Evolutionary conservation across 768 basidiomycete genomes (phyloP).

Genomic region (Tephrocybe sp.): DNA sequence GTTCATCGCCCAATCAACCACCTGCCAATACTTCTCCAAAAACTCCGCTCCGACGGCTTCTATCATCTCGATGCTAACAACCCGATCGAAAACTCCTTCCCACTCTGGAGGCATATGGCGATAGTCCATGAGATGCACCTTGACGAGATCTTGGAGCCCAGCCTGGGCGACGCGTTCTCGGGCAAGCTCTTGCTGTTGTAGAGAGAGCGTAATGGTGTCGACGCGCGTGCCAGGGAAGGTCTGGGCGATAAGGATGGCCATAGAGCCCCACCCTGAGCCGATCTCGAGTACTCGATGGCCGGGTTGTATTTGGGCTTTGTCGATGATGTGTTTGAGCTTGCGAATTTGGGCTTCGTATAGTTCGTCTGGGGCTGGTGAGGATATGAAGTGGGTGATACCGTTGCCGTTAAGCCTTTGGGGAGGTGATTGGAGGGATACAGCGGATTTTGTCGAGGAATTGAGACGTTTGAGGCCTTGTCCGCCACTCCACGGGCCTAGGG

Average conservation of each 20-base stretch:
- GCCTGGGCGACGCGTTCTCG: conserved; percentile 51
- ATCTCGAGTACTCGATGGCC: conserved; percentile 68
- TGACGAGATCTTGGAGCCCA: conserved; percentile 52
- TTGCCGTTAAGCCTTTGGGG: conserved; percentile 16
- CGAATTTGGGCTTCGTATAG: conserved; percentile 56
- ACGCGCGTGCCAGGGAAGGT: conserved; percentile 56
- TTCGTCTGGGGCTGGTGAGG: conserved; percentile 19
- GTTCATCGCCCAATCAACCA: conserved; percentile 70
- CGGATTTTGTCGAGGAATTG: conserved; percentile 2
- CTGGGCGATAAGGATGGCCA: conserved; percentile 62
- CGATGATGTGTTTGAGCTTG: conserved; percentile 64
- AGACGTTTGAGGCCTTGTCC: conserved; percentile 34
- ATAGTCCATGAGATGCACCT: conserved; percentile 78
- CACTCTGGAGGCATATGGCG: conserved; percentile 62
- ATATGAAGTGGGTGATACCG: background rate
- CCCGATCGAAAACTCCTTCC: conserved; percentile 64
- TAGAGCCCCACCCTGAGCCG: conserved; percentile 78
- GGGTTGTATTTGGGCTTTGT: conserved; percentile 59
- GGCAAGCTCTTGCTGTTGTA: conserved; percentile 62
- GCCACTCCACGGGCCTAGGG: conserved; percentile 33
- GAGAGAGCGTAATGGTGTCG: conserved; percentile 73
- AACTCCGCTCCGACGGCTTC: conserved; percentile 73
- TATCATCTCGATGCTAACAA: conserved; percentile 79
- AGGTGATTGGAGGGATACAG: conserved; percentile 11
- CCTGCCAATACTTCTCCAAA: conserved; percentile 61